A percentile compares a stretch with the other conserved stretches of the same genome.
Evolutionary conservation across 2,329 filamentous ascomycete species (phyloP).

Genomic region (Claviceps africana): DNA sequence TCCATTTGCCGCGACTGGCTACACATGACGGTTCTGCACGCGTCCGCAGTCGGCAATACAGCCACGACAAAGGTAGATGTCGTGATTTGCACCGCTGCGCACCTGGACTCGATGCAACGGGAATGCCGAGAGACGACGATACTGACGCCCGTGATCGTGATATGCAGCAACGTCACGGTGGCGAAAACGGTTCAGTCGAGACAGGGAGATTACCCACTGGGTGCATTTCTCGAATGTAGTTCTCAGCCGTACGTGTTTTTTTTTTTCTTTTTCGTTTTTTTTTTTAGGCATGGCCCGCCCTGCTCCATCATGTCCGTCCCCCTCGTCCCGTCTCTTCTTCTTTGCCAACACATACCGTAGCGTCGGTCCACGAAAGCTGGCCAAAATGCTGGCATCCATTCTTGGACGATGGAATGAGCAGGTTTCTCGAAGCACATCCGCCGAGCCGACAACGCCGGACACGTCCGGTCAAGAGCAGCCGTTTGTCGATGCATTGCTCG

Average conservation of each 20-base stretch:
- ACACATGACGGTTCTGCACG: slow-evolving; percentile 14
- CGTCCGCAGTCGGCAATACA: not conserved
- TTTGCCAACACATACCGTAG: slow-evolving; percentile 7
- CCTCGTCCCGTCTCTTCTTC: not conserved
- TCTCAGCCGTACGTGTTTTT: slow-evolving; percentile 21
- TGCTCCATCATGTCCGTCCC: not conserved
- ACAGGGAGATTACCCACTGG: slow-evolving; percentile 4
- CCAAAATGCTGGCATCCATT: slow-evolving; percentile 1
- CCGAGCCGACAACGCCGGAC: not conserved
- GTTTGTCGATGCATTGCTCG: not conserved
- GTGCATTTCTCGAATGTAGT: slow-evolving; percentile 18
- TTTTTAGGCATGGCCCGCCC: not conserved
- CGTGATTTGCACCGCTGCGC: slow-evolving; percentile 9
- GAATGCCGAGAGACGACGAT: not conserved
- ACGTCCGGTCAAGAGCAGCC: not conserved
- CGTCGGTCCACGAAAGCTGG: slow-evolving; percentile 22
- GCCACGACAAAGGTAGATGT: slow-evolving; percentile 12
- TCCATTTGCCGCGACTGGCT: slow-evolving; percentile 21
- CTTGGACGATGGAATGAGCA: not conserved
- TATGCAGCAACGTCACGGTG: slow-evolving; percentile 19
- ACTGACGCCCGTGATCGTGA: slow-evolving; percentile 14
- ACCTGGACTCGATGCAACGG: not conserved
- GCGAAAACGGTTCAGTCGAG: slow-evolving; percentile 9
- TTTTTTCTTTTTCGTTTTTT: not conserved
- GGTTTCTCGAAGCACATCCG: not conserved